A percentile compares a stretch with the other conserved stretches of the same genome.
Evolutionary conservation across 139 green algal species (phyloP).

Genomic region (Coccomyxa sp.): DNA sequence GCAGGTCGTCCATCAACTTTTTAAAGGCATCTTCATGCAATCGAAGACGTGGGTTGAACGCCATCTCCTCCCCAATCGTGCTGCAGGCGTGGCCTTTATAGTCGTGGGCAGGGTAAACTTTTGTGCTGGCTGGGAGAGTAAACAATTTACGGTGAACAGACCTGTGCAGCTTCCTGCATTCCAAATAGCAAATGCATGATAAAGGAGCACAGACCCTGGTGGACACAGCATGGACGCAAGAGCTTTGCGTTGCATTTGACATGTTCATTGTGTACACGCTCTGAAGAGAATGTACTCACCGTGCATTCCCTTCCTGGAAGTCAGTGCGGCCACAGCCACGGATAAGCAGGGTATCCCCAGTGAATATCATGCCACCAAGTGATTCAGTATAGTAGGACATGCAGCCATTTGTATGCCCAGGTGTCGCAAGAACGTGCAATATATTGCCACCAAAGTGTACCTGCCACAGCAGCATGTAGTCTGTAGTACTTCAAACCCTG

Average conservation of each 20-base stretch:
- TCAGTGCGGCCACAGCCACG: constrained; percentile 65
- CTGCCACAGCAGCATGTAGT: background rate
- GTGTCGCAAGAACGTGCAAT: constrained; percentile 21
- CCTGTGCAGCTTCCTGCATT: constrained; percentile 22
- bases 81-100: constrained; percentile 47
- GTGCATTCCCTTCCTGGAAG: constrained; percentile 47
- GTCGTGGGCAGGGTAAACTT: constrained; percentile 58
- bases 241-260: constrained; percentile 1
- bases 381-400: constrained; percentile 34
- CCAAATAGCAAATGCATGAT: background rate
- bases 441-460: background rate
- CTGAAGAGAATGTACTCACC: background rate
- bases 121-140: constrained; percentile 34
- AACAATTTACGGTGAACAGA: constrained; percentile 42
- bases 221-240: background rate
- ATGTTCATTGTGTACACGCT: background rate
- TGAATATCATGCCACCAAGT: constrained; percentile 43
- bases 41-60: constrained; percentile 54
- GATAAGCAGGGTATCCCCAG: constrained; percentile 59
- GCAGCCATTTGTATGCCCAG: constrained; percentile 57
- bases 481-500: background rate
- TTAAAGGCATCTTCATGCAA: constrained; percentile 61
- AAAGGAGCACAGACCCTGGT: background rate
- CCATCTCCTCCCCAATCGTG: constrained; percentile 57
- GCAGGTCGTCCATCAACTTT: constrained; percentile 49